Percentiles rank a stretch among this genome's conserved stretches.
Evolutionary conservation across 164 flowering plant species (phyloP).

Genomic region (Pachysandra terminalis): DNA sequence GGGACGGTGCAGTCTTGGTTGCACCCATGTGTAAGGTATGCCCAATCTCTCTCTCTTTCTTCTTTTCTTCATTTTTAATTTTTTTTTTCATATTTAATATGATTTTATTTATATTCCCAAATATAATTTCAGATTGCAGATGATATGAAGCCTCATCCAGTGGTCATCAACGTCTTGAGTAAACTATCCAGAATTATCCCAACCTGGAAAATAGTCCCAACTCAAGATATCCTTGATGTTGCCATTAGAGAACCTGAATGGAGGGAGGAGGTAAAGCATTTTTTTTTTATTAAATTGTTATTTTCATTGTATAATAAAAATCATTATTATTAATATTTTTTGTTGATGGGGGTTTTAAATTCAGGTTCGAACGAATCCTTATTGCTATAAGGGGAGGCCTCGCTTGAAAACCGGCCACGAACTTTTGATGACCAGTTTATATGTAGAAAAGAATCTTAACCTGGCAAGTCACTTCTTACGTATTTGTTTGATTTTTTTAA

Average conservation of each 20-base stretch:
- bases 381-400: constrained; percentile 59
- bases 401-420: constrained; percentile 51
- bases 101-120: not conserved
- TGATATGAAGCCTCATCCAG: constrained; percentile 38
- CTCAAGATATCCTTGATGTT: constrained; percentile 44
- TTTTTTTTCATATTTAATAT: not conserved
- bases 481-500: not conserved
- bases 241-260: constrained; percentile 49
- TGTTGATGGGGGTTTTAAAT: not conserved
- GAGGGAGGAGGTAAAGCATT: constrained; percentile 49
- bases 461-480: constrained; percentile 25
- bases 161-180: constrained; percentile 31
- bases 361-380: constrained; percentile 46
- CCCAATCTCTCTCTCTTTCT: not conserved
- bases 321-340: not conserved
- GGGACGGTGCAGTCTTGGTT: constrained; percentile 28
- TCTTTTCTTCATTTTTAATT: too few relatives aligned
- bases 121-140: constrained; percentile 51
- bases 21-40: constrained; percentile 31
- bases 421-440: constrained; percentile 33
- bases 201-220: constrained; percentile 59
- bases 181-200: constrained; percentile 41
- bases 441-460: constrained; percentile 39
- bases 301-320: not conserved
- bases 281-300: not conserved